phyloP scores from a whole-genome alignment of 2,329 filamentous ascomycete genomes.

The Xylaria sp. region DNA sequence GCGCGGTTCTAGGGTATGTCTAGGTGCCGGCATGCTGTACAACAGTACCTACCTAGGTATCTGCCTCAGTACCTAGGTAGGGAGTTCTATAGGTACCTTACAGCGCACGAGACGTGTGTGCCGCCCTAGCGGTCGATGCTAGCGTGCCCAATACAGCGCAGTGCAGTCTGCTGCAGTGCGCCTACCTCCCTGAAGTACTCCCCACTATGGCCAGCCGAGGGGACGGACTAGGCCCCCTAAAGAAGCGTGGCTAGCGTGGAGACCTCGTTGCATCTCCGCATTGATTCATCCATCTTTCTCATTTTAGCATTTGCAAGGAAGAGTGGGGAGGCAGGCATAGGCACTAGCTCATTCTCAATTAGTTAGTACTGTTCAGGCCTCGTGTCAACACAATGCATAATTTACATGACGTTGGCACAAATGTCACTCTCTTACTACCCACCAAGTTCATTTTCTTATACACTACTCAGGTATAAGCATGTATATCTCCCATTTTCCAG shows the following conservation, averaged over 20 bases:
- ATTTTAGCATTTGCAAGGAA: slow-evolving; percentile 19
- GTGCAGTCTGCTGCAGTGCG: not conserved
- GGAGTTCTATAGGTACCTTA: not conserved
- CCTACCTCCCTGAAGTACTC: not conserved
- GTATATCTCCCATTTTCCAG: not conserved
- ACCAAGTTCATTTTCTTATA: too few relatives aligned
- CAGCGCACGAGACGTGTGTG: not conserved
- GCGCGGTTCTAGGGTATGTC: not conserved
- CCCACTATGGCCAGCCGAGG: too few relatives aligned
- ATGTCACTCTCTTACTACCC: not conserved
- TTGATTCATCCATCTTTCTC: slow-evolving; percentile 20
- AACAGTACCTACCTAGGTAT: too few relatives aligned
- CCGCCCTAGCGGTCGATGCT: not conserved
- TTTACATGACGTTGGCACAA: not conserved
- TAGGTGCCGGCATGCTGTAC: not conserved
- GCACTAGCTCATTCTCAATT: too few relatives aligned
- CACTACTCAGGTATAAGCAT: too few relatives aligned
- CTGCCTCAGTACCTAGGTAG: too few relatives aligned
- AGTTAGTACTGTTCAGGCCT: too few relatives aligned
- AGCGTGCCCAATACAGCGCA: not conserved
- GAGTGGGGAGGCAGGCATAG: too few relatives aligned
- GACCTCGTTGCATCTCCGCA: slow-evolving; percentile 9
- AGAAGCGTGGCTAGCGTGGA: not conserved
- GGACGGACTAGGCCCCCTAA: not conserved
- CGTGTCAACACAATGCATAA: slow-evolving; percentile 5